Conservation (phyloP, 768 basidiomycete genomes). For the Imleria badia region DNA sequence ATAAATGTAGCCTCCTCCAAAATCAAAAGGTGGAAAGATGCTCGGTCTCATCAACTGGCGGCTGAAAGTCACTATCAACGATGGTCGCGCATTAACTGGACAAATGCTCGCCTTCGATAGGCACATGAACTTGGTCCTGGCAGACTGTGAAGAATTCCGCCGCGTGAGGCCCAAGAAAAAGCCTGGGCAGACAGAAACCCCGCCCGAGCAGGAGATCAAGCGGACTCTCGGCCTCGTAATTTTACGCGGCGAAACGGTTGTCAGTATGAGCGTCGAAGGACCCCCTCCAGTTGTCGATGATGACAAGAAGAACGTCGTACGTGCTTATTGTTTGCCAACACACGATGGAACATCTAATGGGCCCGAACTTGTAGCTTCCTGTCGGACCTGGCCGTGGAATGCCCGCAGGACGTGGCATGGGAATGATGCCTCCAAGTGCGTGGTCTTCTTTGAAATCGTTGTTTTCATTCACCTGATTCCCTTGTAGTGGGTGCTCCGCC, state of each 20-base stretch:
- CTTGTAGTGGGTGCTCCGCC: conserved; percentile 57
- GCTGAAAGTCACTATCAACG: conserved; percentile 95
- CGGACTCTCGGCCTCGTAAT: conserved; percentile 96
- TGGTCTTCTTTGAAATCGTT: conserved; percentile 20
- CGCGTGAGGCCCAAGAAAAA: conserved; percentile 92
- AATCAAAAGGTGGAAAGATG: conserved; percentile 99
- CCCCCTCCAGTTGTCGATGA: conserved; percentile 91
- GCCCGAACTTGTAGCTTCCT: conserved; percentile 54
- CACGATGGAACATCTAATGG: conserved; percentile 17
- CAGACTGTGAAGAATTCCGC: conserved; percentile 98
- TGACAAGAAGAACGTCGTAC: conserved; percentile 79
- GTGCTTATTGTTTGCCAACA: conserved; percentile 26
- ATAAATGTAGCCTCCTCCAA: conserved; percentile 77
- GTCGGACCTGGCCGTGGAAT: conserved; percentile 92
- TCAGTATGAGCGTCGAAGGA: conserved; percentile 92
- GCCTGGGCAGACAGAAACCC: conserved; percentile 67
- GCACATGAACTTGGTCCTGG: conserved; percentile 98
- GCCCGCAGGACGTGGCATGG: conserved; percentile 96
- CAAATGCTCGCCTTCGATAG: conserved; percentile 99
- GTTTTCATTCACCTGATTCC: conserved; percentile 14
- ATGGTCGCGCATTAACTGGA: conserved; percentile 91
- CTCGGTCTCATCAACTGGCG: conserved; percentile 96
- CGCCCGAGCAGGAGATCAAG: conserved; percentile 90
- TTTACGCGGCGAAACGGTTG: conserved; percentile 93
- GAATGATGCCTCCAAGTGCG: conserved; percentile 87